Evolutionary conservation across 495 filamentous ascomycete genomes (phyloP).

Genomic region (Talaromyces adpressus): DNA sequence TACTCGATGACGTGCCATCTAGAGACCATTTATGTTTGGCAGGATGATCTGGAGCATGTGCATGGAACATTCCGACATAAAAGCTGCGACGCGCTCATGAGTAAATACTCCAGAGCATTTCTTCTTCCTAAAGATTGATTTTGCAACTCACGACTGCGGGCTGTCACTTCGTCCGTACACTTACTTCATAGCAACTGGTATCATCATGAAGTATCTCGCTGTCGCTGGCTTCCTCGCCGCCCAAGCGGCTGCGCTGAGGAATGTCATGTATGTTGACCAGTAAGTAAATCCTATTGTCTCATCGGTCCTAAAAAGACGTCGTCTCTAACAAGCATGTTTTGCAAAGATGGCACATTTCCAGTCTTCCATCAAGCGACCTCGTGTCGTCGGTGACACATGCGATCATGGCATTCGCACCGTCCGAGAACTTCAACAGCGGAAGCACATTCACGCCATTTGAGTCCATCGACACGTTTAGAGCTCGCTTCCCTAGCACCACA

Average conservation of each 20-base stretch:
- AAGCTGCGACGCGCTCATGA: background rate
- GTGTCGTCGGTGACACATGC: slow-evolving; percentile 43
- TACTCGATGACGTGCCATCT: background rate
- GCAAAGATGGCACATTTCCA: slow-evolving; percentile 6
- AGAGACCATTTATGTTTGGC: background rate
- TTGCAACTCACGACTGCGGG: background rate
- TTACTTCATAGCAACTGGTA: background rate
- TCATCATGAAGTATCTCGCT: background rate
- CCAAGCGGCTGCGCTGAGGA: slow-evolving; percentile 8
- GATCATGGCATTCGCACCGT: slow-evolving; percentile 59
- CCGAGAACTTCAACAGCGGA: slow-evolving; percentile 46
- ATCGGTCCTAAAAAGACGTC: background rate
- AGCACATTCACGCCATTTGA: slow-evolving; percentile 52
- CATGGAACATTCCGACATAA: background rate
- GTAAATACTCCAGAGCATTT: background rate
- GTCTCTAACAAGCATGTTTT: background rate
- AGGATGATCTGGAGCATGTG: background rate
- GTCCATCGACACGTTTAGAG: slow-evolving; percentile 46
- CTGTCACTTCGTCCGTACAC: background rate
- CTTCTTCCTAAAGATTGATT: background rate
- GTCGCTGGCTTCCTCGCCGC: slow-evolving; percentile 7
- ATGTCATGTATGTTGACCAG: slow-evolving; percentile 10
- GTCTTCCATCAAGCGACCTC: slow-evolving; percentile 3
- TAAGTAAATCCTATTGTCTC: background rate
- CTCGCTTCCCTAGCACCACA: slow-evolving; percentile 50